phyloP scores from a whole-genome alignment of 78 protist genomes.

The Planoprotostelium fungivorum region DNA sequence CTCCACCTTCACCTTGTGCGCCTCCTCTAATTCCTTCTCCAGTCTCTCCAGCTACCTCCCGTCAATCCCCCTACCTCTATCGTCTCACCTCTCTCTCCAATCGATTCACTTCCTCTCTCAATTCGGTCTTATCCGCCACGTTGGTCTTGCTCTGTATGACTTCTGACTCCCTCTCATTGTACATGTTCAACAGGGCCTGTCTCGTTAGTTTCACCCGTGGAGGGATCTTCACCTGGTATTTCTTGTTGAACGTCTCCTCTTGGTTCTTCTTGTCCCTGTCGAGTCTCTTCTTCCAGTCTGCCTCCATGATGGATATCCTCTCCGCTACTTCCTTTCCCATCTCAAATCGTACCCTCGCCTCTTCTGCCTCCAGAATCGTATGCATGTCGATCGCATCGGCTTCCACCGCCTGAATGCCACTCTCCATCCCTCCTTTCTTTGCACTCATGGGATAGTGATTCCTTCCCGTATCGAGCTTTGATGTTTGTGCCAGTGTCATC shows the following conservation, averaged over 20 bases:
- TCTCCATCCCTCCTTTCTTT: not conserved
- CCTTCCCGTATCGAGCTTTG: constrained; percentile 25
- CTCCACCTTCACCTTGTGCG: too few species aligned
- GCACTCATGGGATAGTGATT: not conserved
- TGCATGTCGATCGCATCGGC: not conserved
- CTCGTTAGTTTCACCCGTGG: not conserved
- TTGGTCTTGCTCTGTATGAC: not conserved
- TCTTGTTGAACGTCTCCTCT: not conserved
- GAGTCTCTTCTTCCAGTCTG: not conserved
- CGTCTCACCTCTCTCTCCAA: too few species aligned
- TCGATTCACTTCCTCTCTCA: too few species aligned
- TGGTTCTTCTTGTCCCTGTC: not conserved
- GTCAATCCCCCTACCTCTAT: too few species aligned
- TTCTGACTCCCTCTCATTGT: not conserved
- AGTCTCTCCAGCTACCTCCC: too few species aligned
- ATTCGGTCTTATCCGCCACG: too few species aligned
- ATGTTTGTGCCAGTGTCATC: constrained; percentile 32
- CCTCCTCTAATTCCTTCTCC: too few species aligned
- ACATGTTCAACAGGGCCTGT: not conserved
- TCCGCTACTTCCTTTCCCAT: not conserved
- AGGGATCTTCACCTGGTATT: not conserved
- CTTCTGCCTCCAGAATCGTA: not conserved
- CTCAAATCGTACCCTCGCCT: not conserved
- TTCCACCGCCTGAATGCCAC: not conserved
- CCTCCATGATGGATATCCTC: not conserved